These are phyloP conservation scores for Petrea volubilis DNA, from an alignment of 257 asterid species.

Conservation along the genomic window DNA sequence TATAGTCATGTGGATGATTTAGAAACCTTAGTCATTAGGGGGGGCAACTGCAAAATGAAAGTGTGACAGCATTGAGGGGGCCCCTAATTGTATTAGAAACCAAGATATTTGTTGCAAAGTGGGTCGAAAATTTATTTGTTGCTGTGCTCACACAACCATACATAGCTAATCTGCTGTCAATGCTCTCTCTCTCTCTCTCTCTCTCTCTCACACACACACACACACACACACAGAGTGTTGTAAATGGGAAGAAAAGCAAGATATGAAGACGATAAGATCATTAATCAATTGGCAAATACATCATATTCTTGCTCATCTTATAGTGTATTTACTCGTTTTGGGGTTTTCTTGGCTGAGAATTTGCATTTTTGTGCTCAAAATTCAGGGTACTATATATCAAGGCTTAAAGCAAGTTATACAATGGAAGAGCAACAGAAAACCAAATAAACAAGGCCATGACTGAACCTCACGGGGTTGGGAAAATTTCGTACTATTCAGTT, in stretches of 20 bases:
- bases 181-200: too few relatives aligned
- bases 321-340: background rate
- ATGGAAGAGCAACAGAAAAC: conserved; percentile 57
- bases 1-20: background rate
- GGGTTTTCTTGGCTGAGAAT: background rate
- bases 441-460: conserved; percentile 29
- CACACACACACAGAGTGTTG: too few relatives aligned
- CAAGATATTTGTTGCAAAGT: conserved; percentile 15
- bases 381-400: conserved; percentile 53
- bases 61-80: conserved; percentile 4
- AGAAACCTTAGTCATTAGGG: background rate
- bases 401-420: conserved; percentile 69
- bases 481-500: too few relatives aligned
- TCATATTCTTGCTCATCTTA: background rate
- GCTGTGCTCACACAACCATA: too few relatives aligned
- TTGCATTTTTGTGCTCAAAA: background rate
- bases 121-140: conserved; percentile 20
- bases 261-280: background rate
- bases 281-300: background rate
- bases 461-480: background rate
- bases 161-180: too few relatives aligned
- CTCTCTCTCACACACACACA: too few relatives aligned
- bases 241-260: background rate
- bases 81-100: conserved; percentile 4
- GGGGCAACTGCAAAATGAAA: conserved; percentile 11